phyloP scores from a whole-genome alignment of 495 filamentous ascomycete species.

The Hypoxylon lenormandii region DNA sequence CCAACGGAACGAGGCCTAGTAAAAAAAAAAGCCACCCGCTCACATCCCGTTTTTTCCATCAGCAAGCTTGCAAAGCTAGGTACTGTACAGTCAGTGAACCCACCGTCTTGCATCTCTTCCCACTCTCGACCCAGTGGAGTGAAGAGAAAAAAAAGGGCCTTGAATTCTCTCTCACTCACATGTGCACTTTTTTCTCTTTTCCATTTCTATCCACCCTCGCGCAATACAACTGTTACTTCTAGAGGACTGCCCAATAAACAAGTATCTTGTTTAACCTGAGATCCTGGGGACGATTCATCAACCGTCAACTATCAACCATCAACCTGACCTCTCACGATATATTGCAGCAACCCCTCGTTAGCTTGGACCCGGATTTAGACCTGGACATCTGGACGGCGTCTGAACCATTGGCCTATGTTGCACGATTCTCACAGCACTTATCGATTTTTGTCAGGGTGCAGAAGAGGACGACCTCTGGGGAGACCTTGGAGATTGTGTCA shows the following conservation, averaged over 20 bases:
- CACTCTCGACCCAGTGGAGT: no score
- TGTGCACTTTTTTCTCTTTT: constrained; percentile 22
- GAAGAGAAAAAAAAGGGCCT: constrained; percentile 18
- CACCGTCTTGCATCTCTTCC: constrained; percentile 26
- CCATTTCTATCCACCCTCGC: constrained; percentile 46
- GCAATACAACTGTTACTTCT: constrained; percentile 43
- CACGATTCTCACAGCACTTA: constrained; percentile 19
- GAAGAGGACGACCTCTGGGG: constrained; percentile 41
- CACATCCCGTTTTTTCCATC: constrained; percentile 31
- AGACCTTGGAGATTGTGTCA: constrained; percentile 35
- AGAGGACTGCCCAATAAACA: constrained; percentile 39
- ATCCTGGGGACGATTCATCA: constrained; percentile 32
- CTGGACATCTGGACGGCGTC: no score
- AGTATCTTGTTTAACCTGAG: constrained; percentile 25
- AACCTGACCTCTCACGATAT: constrained; percentile 37
- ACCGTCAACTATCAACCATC: no score
- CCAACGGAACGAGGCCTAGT: constrained; percentile 35
- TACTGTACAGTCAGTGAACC: constrained; percentile 28
- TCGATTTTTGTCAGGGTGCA: constrained; percentile 41
- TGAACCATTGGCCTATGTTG: constrained; percentile 37
- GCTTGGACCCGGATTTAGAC: constrained; percentile 11
- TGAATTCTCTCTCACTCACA: constrained; percentile 30
- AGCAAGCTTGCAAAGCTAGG: constrained; percentile 18
- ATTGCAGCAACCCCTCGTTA: constrained; percentile 31
- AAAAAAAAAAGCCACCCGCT: constrained; percentile 40